Evolutionary conservation across 441 rosid genomes (phyloP).

Genomic region (Aleurites moluccanus): DNA sequence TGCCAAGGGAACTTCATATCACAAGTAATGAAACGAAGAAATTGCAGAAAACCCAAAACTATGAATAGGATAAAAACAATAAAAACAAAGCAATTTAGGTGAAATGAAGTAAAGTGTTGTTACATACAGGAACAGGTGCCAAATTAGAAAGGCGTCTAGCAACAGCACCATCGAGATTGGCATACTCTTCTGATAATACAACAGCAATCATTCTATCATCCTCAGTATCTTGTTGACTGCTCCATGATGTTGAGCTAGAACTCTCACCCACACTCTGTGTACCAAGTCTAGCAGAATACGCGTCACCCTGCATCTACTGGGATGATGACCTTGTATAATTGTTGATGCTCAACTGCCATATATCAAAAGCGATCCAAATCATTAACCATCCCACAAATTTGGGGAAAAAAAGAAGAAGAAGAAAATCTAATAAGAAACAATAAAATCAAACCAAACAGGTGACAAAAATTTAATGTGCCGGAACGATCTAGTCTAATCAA

Average conservation of each 20-base stretch:
- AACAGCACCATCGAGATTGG: conserved; percentile 69
- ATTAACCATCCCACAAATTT: not conserved
- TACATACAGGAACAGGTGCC: conserved; percentile 70
- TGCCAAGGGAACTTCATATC: not conserved
- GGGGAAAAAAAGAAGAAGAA: not conserved
- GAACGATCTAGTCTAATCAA: not conserved
- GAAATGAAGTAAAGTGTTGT: not conserved
- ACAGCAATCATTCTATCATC: conserved; percentile 91
- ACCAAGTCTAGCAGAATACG: conserved; percentile 35
- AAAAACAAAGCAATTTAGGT: not conserved
- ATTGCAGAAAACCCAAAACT: not conserved
- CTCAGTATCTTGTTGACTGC: conserved; percentile 70
- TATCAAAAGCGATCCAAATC: conserved; percentile 5
- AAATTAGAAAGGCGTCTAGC: conserved; percentile 76
- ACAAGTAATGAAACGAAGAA: not conserved
- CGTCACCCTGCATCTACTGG: conserved; percentile 16
- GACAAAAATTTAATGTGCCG: not conserved
- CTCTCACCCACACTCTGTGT: conserved; percentile 50
- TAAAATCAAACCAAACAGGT: not conserved
- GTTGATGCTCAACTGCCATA: conserved; percentile 1
- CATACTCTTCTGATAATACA: conserved; percentile 74
- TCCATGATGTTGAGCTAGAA: conserved; percentile 74
- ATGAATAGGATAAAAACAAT: not conserved
- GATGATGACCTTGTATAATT: not conserved
- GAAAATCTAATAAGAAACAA: no score